Conservation (phyloP, 2,329 filamentous ascomycete genomes). For the Colletotrichum plurivorum region DNA sequence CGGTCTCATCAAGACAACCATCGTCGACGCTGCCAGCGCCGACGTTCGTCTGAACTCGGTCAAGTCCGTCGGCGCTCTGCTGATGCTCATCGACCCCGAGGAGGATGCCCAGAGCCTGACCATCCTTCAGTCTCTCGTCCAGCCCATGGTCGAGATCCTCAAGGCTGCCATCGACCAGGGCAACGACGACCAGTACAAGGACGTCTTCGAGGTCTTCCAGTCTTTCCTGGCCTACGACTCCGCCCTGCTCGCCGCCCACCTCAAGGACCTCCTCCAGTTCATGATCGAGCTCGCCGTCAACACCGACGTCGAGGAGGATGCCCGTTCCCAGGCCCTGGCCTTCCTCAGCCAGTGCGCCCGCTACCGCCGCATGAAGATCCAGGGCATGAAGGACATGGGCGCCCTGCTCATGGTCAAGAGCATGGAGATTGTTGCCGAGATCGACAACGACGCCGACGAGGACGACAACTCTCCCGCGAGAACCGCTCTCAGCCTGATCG, state of each 20-base stretch:
- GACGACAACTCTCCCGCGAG: slow-evolving; percentile 84
- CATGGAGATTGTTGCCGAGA: slow-evolving; percentile 90
- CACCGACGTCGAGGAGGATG: slow-evolving; percentile 84
- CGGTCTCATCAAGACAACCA: slow-evolving; percentile 86
- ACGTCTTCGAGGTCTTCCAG: slow-evolving; percentile 97
- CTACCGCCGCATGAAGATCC: slow-evolving; percentile 95
- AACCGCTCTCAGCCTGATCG: slow-evolving; percentile 87
- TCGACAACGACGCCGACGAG: slow-evolving; percentile 84
- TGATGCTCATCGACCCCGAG: slow-evolving; percentile 89
- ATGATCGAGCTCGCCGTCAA: slow-evolving; percentile 91
- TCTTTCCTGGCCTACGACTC: slow-evolving; percentile 92
- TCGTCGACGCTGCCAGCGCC: slow-evolving; percentile 89
- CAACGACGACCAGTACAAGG: slow-evolving; percentile 90
- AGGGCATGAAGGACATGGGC: slow-evolving; percentile 86
- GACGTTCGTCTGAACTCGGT: slow-evolving; percentile 97
- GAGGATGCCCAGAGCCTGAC: slow-evolving; percentile 82
- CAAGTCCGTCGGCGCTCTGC: slow-evolving; percentile 88
- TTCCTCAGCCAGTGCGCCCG: slow-evolving; percentile 94
- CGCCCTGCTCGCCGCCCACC: slow-evolving; percentile 84
- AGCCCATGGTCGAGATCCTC: slow-evolving; percentile 89
- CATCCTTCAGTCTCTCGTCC: slow-evolving; percentile 84
- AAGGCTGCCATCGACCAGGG: slow-evolving; percentile 84
- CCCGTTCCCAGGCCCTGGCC: slow-evolving; percentile 88
- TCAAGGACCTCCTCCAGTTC: slow-evolving; percentile 91
- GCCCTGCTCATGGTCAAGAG: slow-evolving; percentile 89